Evolutionary conservation across 176 grass and related monocot genomes (phyloP).

Genomic region (Rhynchospora breviuscula): DNA sequence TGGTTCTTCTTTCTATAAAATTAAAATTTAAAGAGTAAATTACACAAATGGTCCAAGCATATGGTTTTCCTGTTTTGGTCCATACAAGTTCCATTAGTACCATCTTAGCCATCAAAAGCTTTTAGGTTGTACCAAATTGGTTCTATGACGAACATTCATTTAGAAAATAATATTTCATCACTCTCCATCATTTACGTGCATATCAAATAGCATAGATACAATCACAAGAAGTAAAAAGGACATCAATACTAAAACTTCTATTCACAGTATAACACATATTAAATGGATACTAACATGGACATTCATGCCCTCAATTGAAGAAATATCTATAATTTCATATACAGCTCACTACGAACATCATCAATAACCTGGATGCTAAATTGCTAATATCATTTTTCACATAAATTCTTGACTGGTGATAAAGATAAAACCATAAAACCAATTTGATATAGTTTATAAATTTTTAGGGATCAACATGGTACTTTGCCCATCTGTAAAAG

Average conservation of each 20-base stretch:
- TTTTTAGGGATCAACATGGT: background rate
- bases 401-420: background rate
- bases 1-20: background rate
- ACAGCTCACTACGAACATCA: background rate
- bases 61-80: constrained; percentile 5
- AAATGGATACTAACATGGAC: background rate
- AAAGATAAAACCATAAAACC: background rate
- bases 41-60: background rate
- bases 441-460: background rate
- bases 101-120: background rate
- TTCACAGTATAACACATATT: background rate
- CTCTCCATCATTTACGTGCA: background rate
- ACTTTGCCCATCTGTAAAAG: background rate
- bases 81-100: background rate
- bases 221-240: background rate
- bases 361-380: background rate
- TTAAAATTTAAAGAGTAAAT: background rate
- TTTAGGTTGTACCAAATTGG: background rate
- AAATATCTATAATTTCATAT: background rate
- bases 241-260: background rate
- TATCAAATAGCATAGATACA: background rate
- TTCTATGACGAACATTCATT: background rate
- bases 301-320: background rate
- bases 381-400: background rate
- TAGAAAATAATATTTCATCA: background rate